Conservation (phyloP, 2,329 filamentous ascomycete genomes). For the Exophiala alcalophila region DNA sequence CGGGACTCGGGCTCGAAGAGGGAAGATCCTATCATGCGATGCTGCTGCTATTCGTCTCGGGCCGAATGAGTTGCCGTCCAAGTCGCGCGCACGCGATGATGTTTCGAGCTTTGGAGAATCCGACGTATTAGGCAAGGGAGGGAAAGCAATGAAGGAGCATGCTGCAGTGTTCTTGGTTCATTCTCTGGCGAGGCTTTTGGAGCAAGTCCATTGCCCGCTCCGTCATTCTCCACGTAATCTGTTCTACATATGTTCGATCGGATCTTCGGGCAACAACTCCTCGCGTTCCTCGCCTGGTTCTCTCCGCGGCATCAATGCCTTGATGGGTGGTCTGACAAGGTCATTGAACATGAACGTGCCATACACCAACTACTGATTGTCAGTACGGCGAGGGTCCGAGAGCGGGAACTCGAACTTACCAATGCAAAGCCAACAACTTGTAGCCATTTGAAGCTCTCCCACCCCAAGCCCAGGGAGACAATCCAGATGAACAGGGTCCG, state of each 20-base stretch:
- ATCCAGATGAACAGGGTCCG: slow-evolving; percentile 98
- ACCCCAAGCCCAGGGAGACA: slow-evolving; percentile 84
- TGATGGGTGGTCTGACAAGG: slow-evolving; percentile 77
- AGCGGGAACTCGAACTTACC: slow-evolving; percentile 15
- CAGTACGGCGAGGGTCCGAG: background rate
- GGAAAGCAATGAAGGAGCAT: too few species aligned
- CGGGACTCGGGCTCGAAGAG: too few species aligned
- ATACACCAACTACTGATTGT: slow-evolving; percentile 67
- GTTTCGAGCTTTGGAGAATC: too few species aligned
- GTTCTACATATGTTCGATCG: slow-evolving; percentile 65
- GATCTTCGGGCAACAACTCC: slow-evolving; percentile 70
- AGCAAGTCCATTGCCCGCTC: too few species aligned
- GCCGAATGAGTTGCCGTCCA: too few species aligned
- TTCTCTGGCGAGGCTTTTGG: too few species aligned
- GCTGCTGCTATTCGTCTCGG: too few species aligned
- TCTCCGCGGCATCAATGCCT: slow-evolving; percentile 56
- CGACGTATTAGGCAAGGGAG: too few species aligned
- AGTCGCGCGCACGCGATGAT: too few species aligned
- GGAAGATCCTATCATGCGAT: too few species aligned
- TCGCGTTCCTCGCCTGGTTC: slow-evolving; percentile 43
- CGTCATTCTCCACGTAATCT: too few species aligned
- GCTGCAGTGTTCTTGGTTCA: too few species aligned
- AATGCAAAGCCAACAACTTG: slow-evolving; percentile 85
- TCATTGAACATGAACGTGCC: slow-evolving; percentile 97
- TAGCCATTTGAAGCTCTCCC: slow-evolving; percentile 97